These are phyloP conservation scores for Vaccinium darrowii DNA, from an alignment of 148 eudicot species.

Conservation along the genomic window DNA sequence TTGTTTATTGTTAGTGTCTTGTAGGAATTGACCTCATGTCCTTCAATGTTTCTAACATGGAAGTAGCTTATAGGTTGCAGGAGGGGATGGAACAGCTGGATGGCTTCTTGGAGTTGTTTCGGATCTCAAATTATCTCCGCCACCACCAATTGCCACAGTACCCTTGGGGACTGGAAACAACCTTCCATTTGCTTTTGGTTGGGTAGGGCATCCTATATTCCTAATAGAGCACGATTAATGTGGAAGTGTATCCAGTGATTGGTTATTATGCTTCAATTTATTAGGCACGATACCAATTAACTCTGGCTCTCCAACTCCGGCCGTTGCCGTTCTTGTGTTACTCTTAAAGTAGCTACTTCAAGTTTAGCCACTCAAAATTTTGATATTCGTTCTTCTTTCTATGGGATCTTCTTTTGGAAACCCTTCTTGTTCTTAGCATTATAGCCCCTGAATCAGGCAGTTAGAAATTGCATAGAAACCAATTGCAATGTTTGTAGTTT, in stretches of 20 bases:
- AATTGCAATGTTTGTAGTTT: neutral
- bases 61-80: conserved; percentile 71
- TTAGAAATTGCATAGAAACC: conserved; percentile 1
- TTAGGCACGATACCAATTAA: neutral
- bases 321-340: neutral
- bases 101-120: conserved; percentile 97
- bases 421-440: neutral
- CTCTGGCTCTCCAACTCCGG: neutral
- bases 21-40: neutral
- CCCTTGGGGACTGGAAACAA: conserved; percentile 98
- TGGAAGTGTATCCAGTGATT: neutral
- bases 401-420: neutral
- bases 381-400: neutral
- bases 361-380: neutral
- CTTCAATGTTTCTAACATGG: neutral
- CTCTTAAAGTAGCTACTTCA: neutral
- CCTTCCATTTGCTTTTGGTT: conserved; percentile 95
- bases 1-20: neutral
- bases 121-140: conserved; percentile 76
- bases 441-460: neutral
- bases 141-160: conserved; percentile 91
- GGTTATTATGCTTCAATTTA: neutral
- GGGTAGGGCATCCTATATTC: conserved; percentile 48
- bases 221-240: too few species aligned
- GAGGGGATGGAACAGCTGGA: conserved; percentile 99